Evolutionary conservation across 805 yeast genomes (phyloP).

Genomic region (Wickerhamiella allomyrinae): DNA sequence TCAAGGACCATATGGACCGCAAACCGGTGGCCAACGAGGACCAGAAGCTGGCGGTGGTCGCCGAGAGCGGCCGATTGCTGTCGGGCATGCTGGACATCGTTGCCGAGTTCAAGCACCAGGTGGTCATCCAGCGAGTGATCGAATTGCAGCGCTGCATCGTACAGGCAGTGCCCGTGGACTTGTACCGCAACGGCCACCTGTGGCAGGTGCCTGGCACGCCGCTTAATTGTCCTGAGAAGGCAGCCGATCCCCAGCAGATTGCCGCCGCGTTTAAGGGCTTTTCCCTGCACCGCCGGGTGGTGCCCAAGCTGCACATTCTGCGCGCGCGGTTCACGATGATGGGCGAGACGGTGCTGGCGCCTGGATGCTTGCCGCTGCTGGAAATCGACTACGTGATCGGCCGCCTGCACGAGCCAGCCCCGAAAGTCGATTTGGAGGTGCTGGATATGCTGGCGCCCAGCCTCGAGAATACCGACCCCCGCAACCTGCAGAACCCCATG

Average conservation of each 20-base stretch:
- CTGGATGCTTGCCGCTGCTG: conserved; percentile 61
- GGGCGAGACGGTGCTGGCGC: conserved; percentile 62
- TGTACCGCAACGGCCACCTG: conserved; percentile 41
- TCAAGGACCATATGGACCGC: conserved; percentile 48
- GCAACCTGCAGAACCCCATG: conserved; percentile 57
- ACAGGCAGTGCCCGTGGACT: conserved; percentile 54
- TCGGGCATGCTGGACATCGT: conserved; percentile 70
- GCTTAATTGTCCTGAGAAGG: conserved; percentile 20
- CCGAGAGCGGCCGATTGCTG: conserved; percentile 51
- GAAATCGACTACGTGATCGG: conserved; percentile 60
- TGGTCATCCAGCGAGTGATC: conserved; percentile 42
- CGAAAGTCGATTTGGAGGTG: conserved; percentile 13
- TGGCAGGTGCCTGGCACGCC: conserved; percentile 72
- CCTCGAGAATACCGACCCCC: conserved; percentile 11
- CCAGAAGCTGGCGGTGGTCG: conserved; percentile 41
- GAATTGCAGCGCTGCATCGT: conserved; percentile 57
- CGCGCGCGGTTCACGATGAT: conserved; percentile 70
- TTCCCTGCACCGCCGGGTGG: conserved; percentile 23
- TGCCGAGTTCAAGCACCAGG: conserved; percentile 59
- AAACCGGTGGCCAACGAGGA: conserved; percentile 25
- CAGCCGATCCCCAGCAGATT: conserved; percentile 7
- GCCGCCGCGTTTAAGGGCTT: no score
- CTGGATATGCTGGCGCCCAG: conserved; percentile 21
- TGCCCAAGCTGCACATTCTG: conserved; percentile 56
- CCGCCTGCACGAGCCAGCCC: conserved; percentile 36